Evolutionary conservation across 352 stramenopile species (phyloP).

Genomic region (Salisapilia sapeloensis): DNA sequence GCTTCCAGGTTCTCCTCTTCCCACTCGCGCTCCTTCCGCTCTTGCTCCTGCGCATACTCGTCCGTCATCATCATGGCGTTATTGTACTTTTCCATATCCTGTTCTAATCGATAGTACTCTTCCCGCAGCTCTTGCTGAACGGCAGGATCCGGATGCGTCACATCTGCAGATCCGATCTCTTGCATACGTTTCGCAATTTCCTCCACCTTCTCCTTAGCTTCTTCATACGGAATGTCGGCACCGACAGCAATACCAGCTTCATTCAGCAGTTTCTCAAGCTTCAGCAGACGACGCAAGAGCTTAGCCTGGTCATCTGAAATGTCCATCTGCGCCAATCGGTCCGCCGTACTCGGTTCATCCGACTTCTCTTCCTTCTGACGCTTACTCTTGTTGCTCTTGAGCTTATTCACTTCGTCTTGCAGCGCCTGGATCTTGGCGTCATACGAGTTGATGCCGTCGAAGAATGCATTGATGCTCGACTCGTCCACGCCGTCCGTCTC

Average conservation of each 20-base stretch:
- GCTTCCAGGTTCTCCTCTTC: conserved; percentile 79
- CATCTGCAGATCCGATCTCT: conserved; percentile 85
- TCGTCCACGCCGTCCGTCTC: conserved; percentile 60
- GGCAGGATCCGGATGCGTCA: conserved; percentile 58
- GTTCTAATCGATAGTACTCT: conserved; percentile 86
- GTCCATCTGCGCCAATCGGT: conserved; percentile 59
- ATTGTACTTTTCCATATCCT: conserved; percentile 92
- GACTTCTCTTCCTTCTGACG: conserved; percentile 33
- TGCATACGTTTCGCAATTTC: conserved; percentile 83
- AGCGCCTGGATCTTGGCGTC: conserved; percentile 67
- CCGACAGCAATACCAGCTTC: conserved; percentile 77
- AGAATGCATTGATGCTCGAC: conserved; percentile 51
- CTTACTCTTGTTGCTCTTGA: conserved; percentile 38
- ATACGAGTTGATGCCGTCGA: conserved; percentile 71
- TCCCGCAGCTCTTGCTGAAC: conserved; percentile 79
- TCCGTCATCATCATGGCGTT: conserved; percentile 85
- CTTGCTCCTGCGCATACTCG: conserved; percentile 83
- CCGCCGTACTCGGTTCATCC: conserved; percentile 18
- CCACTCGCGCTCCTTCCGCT: conserved; percentile 83
- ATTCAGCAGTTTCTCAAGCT: conserved; percentile 72
- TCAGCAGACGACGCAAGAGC: conserved; percentile 58
- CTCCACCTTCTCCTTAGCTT: conserved; percentile 81
- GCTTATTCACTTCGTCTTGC: conserved; percentile 71
- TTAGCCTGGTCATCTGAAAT: conserved; percentile 60
- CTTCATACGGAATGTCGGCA: conserved; percentile 87